These are phyloP conservation scores for Cyclostephanos tholiformis DNA, from an alignment of 108 stramenopile genomes.

Conservation along the genomic window DNA sequence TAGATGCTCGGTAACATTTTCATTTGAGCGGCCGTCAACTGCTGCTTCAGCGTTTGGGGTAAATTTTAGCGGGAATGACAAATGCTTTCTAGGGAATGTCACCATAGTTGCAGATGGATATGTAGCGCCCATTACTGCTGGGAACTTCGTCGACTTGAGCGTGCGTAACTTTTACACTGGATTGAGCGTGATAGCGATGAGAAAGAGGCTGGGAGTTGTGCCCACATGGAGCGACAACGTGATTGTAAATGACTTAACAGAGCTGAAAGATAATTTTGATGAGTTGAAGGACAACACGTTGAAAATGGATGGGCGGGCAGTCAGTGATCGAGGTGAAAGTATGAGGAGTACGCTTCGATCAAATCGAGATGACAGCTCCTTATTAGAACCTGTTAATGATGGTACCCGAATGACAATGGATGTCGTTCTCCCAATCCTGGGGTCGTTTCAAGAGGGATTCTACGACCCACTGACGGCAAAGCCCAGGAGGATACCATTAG, in stretches of 20 bases:
- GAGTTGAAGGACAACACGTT: slow-evolving; percentile 44
- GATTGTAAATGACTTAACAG: slow-evolving; percentile 52
- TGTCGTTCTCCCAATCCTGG: slow-evolving; percentile 66
- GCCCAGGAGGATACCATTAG: slow-evolving; percentile 78
- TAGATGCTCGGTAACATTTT: slow-evolving; percentile 74
- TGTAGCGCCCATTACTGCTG: slow-evolving; percentile 83
- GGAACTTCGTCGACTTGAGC: slow-evolving; percentile 81
- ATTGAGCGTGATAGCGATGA: slow-evolving; percentile 65
- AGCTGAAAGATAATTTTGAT: slow-evolving; percentile 54
- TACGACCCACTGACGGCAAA: slow-evolving; percentile 86
- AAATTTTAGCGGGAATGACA: slow-evolving; percentile 26
- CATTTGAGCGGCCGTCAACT: slow-evolving; percentile 54
- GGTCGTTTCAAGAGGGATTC: slow-evolving; percentile 86
- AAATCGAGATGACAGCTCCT: slow-evolving; percentile 25
- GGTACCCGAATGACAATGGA: slow-evolving; percentile 55
- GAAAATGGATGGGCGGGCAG: slow-evolving; percentile 12
- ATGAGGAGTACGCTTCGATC: slow-evolving; percentile 31
- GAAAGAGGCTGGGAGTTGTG: slow-evolving; percentile 60
- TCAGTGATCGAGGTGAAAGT: slow-evolving; percentile 10
- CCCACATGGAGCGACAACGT: slow-evolving; percentile 50
- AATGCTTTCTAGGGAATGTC: slow-evolving; percentile 68
- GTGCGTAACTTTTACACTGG: slow-evolving; percentile 83
- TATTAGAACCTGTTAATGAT: slow-evolving; percentile 19
- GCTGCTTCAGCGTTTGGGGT: slow-evolving; percentile 29
- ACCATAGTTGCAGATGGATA: slow-evolving; percentile 87